Base-by-base conservation (phyloP, 345 rosid species). In the Citrus inodora region DNA sequence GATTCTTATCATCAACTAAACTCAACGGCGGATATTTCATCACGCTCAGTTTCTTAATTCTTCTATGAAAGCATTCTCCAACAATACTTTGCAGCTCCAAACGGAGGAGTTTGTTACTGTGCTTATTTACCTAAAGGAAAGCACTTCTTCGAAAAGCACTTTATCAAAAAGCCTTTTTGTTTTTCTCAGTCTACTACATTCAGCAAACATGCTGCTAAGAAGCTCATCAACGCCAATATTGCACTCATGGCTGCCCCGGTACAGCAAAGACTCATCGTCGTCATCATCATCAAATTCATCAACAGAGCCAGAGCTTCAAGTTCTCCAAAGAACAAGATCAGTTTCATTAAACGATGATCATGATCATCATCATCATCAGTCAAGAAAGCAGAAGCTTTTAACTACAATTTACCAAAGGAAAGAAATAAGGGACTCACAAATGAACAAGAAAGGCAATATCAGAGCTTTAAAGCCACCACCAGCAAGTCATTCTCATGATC, bases 151-250 rank as follows among this genome's bases (percentile, higher is more conserved):
- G 38, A 4, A 14, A 24, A 24, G 67, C 24, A 24, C 32, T 37
- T 24, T 73, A 56, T 59, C 7, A 38, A 27, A 55, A 85, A 78
- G 68, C 5, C 63, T 51, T 78, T 35, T 35, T 33, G 46, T 33
- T 58, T 28, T 6, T 8, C 58, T 53, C 0, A 4, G 51, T 46
- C 51, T 11, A 13, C 17, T 46, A 1, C 51, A 46, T 11, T 46
- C 16, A 46, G 14, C 5, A 16, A 71, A 61, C 73, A 87, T 90
- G 97, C 83, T 85, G 73, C 61, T 89, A 19, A 85, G 90, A 83
- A 90, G 85, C 83, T 84, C 85, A 9, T 89, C 91, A 16, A 79
- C 89, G 25, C 88, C 93, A 38, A 89, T 90, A 66, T 53, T 83
- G 8, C 78, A 83, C 70, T 90, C 94, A 32, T 86, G 93, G 93